Conservation (phyloP, 352 stramenopile species). For the Pythium insidiosum region DNA sequence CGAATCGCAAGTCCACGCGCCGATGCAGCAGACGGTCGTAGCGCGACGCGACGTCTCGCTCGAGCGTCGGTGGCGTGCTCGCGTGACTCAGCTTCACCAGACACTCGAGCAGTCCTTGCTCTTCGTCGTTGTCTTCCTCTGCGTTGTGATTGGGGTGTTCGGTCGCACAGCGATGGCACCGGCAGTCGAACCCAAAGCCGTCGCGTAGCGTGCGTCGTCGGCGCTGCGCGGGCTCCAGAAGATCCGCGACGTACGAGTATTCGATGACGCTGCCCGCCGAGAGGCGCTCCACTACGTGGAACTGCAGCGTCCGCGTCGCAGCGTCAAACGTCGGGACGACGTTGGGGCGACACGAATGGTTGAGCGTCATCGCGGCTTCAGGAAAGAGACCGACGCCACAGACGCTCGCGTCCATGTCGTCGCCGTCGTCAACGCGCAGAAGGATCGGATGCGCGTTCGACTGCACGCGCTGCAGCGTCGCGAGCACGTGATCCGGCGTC, state of each 20-base stretch:
- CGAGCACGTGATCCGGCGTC: conserved; percentile 15
- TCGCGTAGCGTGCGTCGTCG: conserved; percentile 25
- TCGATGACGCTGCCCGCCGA: conserved; percentile 21
- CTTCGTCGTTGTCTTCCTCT: too few species aligned
- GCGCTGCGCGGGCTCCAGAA: conserved; percentile 23
- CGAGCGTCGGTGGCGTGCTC: too few species aligned
- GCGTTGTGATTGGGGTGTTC: too few species aligned
- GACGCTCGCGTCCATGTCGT: conserved; percentile 25
- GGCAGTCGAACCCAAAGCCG: conserved; percentile 48
- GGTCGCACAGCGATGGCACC: conserved; percentile 40
- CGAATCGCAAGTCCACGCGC: conserved; percentile 26
- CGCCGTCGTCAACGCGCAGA: not conserved
- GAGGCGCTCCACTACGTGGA: conserved; percentile 35
- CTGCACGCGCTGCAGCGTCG: conserved; percentile 32
- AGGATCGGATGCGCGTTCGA: conserved; percentile 48
- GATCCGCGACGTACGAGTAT: conserved; percentile 45
- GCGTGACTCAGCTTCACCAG: conserved; percentile 28
- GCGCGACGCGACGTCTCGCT: conserved; percentile 3
- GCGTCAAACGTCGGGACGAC: conserved; percentile 43
- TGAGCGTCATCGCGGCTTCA: conserved; percentile 56
- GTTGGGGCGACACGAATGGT: conserved; percentile 62
- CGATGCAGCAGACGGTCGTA: conserved; percentile 12
- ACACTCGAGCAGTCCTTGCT: conserved; percentile 10
- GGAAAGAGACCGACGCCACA: conserved; percentile 53
- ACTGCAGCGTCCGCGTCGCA: conserved; percentile 30